Base-by-base conservation (phyloP, 2,329 filamentous ascomycete species). In the Ciborinia camelliae region DNA sequence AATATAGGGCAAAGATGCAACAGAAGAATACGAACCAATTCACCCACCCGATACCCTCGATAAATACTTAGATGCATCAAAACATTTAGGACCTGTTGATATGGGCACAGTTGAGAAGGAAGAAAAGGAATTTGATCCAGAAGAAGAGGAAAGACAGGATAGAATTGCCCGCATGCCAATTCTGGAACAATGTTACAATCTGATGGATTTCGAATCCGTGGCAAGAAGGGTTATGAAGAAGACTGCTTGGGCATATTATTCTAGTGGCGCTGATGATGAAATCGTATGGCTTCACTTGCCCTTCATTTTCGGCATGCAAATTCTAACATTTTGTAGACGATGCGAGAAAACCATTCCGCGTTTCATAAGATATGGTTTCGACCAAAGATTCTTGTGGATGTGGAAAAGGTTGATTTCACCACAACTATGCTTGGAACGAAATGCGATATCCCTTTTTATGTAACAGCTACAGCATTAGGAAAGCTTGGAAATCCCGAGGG, bases 331-430 rank as follows among this genome's bases (percentile, higher is more conserved):
- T 20, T 52, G 0, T 70, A 96, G 90, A 97, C 95, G 0, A 82
- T 98, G 82, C 87, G 94, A 69, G 94, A 98, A 79, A 99, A 99
- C 79, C 94, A 97, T 80, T 86, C 85, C 53, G 95, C 95, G 53
- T 99, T 92, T 80, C 95, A 99, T 80, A 93, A 96, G 76, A 96
- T 98, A 78, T 90, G 95, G 94, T 98, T 99, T 81, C 87, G 95
- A 28, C 95, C 95, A 4, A 88, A 88, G 68, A 81, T 99, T 64
- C 87, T 99, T 64, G 86, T 96, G 62, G 89, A 99, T 74, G 95
- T 99, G 43, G 90, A 93, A 76, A 84, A 90, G 28, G 85, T 99
- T 67, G 91, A 97, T 76, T 87, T 90, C 75, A 87, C 86, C 43
- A 98, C 93, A 30, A 97, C 90, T 2, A 98, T 99, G 94, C 89